Percentiles rank a stretch among this genome's conserved stretches.
These are phyloP conservation scores for Aspergillus terreus DNA, from an alignment of 2,329 filamentous ascomycete genomes.

Conservation along the genomic window DNA sequence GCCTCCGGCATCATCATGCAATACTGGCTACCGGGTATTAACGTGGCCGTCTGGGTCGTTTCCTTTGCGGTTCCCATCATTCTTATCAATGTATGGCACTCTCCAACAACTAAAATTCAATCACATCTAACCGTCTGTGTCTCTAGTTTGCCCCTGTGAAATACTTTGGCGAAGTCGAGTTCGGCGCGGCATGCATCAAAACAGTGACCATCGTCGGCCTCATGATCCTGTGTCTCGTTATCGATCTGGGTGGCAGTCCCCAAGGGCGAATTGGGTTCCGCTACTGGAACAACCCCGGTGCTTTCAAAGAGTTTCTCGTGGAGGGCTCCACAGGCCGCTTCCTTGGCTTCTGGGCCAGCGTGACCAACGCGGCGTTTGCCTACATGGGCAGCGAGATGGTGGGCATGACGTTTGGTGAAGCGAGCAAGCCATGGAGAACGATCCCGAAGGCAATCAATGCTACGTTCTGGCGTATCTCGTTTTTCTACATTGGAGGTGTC, in stretches of 20 bases:
- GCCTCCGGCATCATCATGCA: conserved; percentile 5
- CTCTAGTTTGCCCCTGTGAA: not conserved
- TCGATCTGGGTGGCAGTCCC: conserved; percentile 31
- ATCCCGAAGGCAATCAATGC: conserved; percentile 53
- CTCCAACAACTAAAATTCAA: too few relatives aligned
- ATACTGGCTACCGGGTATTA: conserved; percentile 6
- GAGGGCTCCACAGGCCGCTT: conserved; percentile 42
- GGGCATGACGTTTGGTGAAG: conserved; percentile 53
- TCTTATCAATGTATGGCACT: conserved; percentile 2
- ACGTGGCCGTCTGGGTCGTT: conserved; percentile 6
- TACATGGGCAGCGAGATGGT: conserved; percentile 44
- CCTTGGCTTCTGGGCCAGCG: conserved; percentile 37
- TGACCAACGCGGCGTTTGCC: conserved; percentile 21
- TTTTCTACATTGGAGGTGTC: conserved; percentile 57
- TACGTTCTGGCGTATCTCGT: conserved; percentile 52
- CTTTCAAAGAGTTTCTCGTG: conserved; percentile 37
- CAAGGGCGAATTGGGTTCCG: conserved; percentile 45
- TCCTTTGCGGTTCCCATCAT: conserved; percentile 1
- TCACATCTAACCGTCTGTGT: not conserved
- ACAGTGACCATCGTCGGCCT: not conserved
- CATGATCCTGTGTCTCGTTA: conserved; percentile 4
- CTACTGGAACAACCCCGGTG: conserved; percentile 44
- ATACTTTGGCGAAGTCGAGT: conserved; percentile 4
- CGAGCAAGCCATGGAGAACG: conserved; percentile 46
- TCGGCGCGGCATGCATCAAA: conserved; percentile 1